A percentile compares a stretch with the other conserved stretches of the same genome.
Evolutionary conservation across 2,329 filamentous ascomycete genomes (phyloP).

Genomic region (Setomelanomma holmii): DNA sequence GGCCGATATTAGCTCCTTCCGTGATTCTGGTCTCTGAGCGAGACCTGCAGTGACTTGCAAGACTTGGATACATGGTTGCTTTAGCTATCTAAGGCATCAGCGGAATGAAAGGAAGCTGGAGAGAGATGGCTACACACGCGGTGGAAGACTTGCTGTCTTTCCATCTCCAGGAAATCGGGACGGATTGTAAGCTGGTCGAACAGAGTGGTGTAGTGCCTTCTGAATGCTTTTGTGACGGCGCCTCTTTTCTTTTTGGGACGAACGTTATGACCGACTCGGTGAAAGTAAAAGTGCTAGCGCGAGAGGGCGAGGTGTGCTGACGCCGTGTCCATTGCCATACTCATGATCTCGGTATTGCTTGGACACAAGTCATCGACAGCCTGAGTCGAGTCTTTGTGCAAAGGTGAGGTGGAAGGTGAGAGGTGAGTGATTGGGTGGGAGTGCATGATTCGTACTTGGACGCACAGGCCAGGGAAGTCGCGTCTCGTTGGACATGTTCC

Average conservation of each 20-base stretch:
- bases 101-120: neutral
- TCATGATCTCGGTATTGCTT: neutral
- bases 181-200: too few relatives aligned
- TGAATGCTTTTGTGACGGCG: too few relatives aligned
- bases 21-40: conserved; percentile 53
- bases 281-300: neutral
- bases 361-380: neutral
- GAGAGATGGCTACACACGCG: conserved; percentile 31
- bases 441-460: neutral
- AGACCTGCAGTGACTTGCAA: conserved; percentile 62
- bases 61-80: conserved; percentile 65
- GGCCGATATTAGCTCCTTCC: conserved; percentile 56
- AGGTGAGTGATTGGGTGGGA: conserved; percentile 4
- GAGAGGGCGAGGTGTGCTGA: neutral
- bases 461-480: conserved; percentile 17
- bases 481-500: conserved; percentile 16
- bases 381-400: neutral
- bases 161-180: too few relatives aligned
- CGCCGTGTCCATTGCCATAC: neutral
- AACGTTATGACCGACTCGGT: neutral
- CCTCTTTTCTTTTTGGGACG: neutral
- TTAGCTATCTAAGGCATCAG: conserved; percentile 54
- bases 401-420: neutral
- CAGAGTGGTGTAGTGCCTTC: too few relatives aligned
- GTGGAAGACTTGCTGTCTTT: conserved; percentile 51